Evolutionary conservation across 345 rosid genomes (phyloP).

Genomic region (Cardamine occulta): DNA sequence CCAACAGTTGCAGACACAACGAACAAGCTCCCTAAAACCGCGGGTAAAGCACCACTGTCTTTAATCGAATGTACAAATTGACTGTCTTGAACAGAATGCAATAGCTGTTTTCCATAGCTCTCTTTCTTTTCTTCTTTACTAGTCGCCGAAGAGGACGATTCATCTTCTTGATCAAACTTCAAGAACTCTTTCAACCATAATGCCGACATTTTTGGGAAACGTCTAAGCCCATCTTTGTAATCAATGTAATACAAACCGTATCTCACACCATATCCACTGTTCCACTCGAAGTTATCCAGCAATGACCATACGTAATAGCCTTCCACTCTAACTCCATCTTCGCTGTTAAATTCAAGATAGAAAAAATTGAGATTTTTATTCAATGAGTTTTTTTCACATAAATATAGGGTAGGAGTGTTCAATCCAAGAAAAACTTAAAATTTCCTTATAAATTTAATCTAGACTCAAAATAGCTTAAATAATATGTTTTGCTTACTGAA

Average conservation of each 20-base stretch:
- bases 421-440: neutral
- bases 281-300: slow-evolving; percentile 68
- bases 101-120: slow-evolving; percentile 34
- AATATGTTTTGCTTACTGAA: slow-evolving; percentile 31
- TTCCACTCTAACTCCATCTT: slow-evolving; percentile 60
- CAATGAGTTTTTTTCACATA: neutral
- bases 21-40: slow-evolving; percentile 44
- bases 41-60: slow-evolving; percentile 34
- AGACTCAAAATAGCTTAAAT: neutral
- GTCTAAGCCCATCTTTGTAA: slow-evolving; percentile 52
- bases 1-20: slow-evolving; percentile 44
- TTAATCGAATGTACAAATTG: slow-evolving; percentile 24
- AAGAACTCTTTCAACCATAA: slow-evolving; percentile 64
- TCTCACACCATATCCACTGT: slow-evolving; percentile 55
- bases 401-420: neutral
- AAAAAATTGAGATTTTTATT: neutral
- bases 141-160: slow-evolving; percentile 16
- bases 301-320: slow-evolving; percentile 67
- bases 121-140: slow-evolving; percentile 40
- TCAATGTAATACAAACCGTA: slow-evolving; percentile 63
- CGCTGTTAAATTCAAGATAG: slow-evolving; percentile 29
- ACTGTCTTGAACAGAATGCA: slow-evolving; percentile 40
- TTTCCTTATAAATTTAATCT: neutral
- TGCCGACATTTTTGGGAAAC: slow-evolving; percentile 63
- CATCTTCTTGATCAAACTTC: slow-evolving; percentile 36